Conservation (phyloP, 805 yeast species). For the Kodamaea nitidulidarum region DNA sequence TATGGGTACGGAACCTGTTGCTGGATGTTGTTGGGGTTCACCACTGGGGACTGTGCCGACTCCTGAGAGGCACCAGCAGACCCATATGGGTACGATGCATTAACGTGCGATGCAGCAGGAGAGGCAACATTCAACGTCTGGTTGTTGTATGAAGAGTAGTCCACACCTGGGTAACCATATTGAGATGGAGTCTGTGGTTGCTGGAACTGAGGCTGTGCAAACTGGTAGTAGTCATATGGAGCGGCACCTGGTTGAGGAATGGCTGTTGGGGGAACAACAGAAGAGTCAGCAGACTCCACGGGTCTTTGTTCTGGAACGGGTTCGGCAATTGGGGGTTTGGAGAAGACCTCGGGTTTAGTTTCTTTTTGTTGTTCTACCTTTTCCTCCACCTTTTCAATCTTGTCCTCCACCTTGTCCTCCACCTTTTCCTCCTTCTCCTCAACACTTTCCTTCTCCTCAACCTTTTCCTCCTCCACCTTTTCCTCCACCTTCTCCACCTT, state of each 20-base stretch:
- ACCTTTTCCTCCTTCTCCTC: conserved; percentile 44
- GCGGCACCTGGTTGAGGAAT: conserved; percentile 10
- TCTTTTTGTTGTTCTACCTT: conserved; percentile 8
- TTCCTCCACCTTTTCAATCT: too few species aligned
- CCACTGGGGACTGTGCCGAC: conserved; percentile 21
- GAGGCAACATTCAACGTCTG: conserved; percentile 29
- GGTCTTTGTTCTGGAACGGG: not conserved
- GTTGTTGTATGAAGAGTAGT: conserved; percentile 38
- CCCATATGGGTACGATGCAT: conserved; percentile 22
- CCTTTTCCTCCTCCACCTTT: conserved; percentile 10
- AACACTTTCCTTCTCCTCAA: too few species aligned
- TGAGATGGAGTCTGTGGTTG: conserved; percentile 40
- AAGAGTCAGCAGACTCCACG: too few species aligned
- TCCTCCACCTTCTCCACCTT: conserved; percentile 9
- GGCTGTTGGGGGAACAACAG: conserved; percentile 1
- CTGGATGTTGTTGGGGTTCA: conserved; percentile 26
- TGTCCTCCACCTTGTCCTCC: conserved; percentile 31
- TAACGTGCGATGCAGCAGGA: conserved; percentile 27
- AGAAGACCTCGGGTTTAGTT: conserved; percentile 11
- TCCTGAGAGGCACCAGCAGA: conserved; percentile 13
- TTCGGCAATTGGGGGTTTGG: not conserved
- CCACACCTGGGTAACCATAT: conserved; percentile 43
- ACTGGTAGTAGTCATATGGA: conserved; percentile 31
- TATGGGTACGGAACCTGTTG: conserved; percentile 33
- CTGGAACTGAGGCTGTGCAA: conserved; percentile 39